These are phyloP conservation scores for Verticillium longisporum DNA, from an alignment of 2,329 filamentous ascomycete species.

Conservation along the genomic window DNA sequence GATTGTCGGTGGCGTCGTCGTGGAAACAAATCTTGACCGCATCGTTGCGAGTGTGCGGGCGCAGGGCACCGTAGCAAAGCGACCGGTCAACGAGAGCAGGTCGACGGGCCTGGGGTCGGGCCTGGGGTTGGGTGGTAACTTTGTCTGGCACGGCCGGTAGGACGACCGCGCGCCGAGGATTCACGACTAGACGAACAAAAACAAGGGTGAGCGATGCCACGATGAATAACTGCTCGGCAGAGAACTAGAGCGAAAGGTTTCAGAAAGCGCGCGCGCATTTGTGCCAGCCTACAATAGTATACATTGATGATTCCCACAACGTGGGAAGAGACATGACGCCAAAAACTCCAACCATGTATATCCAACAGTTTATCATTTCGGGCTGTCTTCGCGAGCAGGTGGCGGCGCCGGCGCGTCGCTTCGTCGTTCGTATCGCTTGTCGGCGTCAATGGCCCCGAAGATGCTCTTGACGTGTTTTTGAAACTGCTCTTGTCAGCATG, in stretches of 20 bases:
- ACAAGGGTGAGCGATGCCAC: not conserved
- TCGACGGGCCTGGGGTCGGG: conserved; percentile 38
- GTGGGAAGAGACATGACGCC: conserved; percentile 6
- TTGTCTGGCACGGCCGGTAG: conserved; percentile 45
- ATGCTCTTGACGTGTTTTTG: conserved; percentile 27
- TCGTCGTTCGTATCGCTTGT: conserved; percentile 34
- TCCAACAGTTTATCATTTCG: not conserved
- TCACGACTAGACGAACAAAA: not conserved
- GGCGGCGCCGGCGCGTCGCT: conserved; percentile 26
- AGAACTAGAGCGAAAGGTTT: conserved; percentile 3
- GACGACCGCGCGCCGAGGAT: not conserved
- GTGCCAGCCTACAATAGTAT: conserved; percentile 4
- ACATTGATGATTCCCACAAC: not conserved
- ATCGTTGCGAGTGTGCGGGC: conserved; percentile 79
- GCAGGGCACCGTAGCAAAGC: conserved; percentile 71
- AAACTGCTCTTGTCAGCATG: conserved; percentile 19
- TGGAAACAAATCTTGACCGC: conserved; percentile 83
- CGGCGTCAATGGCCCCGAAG: conserved; percentile 32
- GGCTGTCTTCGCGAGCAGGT: conserved; percentile 14
- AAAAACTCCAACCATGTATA: conserved; percentile 10
- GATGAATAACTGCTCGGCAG: not conserved
- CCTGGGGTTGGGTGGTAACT: conserved; percentile 49
- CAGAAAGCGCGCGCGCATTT: not conserved
- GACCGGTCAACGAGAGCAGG: conserved; percentile 66
- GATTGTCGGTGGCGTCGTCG: conserved; percentile 90